A percentile compares a stretch with the other conserved stretches of the same genome.
Evolutionary conservation across 2,329 filamentous ascomycete genomes (phyloP).

Genomic region (Alternaria angustiovoidea): DNA sequence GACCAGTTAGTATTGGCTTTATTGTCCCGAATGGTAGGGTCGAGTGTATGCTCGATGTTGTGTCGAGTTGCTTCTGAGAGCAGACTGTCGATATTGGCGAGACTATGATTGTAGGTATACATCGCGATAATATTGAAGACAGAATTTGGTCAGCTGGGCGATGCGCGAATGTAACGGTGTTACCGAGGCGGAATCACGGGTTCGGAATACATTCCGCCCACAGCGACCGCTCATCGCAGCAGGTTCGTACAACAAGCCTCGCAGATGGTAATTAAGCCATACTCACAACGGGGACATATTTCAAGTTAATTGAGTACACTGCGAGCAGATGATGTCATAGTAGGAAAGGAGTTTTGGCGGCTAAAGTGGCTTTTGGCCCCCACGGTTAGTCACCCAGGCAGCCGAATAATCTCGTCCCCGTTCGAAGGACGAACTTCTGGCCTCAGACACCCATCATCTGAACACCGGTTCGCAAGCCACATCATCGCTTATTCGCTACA

Average conservation of each 20-base stretch:
- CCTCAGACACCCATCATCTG: neutral
- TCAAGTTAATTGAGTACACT: neutral
- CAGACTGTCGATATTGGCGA: constrained; percentile 17
- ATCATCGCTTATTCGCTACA: neutral
- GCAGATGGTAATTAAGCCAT: neutral
- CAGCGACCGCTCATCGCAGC: neutral
- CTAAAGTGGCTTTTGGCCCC: neutral
- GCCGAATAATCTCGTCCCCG: neutral
- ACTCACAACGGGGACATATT: neutral
- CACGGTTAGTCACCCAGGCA: neutral
- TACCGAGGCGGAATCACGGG: neutral
- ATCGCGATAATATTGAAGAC: too few relatives aligned
- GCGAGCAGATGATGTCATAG: neutral
- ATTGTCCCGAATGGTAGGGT: constrained; percentile 12
- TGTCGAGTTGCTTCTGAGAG: neutral
- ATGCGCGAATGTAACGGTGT: neutral
- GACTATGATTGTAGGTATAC: constrained; percentile 25
- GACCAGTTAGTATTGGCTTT: constrained; percentile 40
- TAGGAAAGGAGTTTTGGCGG: neutral
- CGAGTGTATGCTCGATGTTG: constrained; percentile 21
- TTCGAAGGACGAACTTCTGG: neutral
- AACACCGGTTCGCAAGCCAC: neutral
- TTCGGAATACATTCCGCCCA: neutral
- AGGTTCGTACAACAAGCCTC: neutral
- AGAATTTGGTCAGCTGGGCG: too few relatives aligned